Evolutionary conservation across 139 green algal genomes (phyloP).

Genomic region (Klebsormidium nitens): DNA sequence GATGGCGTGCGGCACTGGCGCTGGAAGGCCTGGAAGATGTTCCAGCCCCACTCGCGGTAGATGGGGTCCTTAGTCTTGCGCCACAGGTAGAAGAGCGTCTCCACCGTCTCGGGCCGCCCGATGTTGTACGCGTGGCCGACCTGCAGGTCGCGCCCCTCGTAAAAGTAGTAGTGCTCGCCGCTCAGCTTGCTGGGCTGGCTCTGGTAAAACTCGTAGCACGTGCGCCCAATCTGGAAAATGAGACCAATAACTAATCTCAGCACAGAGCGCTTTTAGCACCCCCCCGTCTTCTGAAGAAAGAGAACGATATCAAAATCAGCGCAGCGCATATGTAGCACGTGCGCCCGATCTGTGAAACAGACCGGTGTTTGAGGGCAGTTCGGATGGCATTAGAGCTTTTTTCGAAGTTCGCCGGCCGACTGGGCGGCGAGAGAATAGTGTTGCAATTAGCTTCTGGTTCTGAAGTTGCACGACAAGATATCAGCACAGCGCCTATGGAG

Average conservation of each 20-base stretch:
- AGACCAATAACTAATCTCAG: constrained; percentile 27
- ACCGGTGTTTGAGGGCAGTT: neutral
- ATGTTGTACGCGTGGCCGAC: constrained; percentile 47
- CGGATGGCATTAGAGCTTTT: no score
- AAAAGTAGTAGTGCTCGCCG: constrained; percentile 43
- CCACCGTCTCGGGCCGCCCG: constrained; percentile 61
- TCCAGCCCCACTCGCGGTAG: constrained; percentile 68
- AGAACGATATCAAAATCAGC: neutral
- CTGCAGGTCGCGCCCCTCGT: constrained; percentile 23
- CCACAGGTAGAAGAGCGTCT: constrained; percentile 67
- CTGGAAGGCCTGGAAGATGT: constrained; percentile 63
- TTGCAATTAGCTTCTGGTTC: no score
- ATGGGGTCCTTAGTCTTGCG: constrained; percentile 52
- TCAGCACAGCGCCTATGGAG: no score
- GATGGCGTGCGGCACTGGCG: constrained; percentile 46
- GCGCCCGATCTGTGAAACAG: neutral
- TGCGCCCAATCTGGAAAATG: constrained; percentile 13
- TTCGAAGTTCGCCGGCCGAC: no score
- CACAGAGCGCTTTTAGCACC: neutral
- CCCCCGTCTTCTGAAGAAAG: neutral
- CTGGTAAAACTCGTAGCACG: constrained; percentile 52
- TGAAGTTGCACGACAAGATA: no score
- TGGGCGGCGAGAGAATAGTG: no score
- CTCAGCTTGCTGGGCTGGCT: constrained; percentile 36
- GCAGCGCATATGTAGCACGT: neutral